A percentile compares a stretch with the other conserved stretches of the same genome.
Conservation (phyloP, 2,329 filamentous ascomycete species). For the Aspergillus arachidicola region DNA sequence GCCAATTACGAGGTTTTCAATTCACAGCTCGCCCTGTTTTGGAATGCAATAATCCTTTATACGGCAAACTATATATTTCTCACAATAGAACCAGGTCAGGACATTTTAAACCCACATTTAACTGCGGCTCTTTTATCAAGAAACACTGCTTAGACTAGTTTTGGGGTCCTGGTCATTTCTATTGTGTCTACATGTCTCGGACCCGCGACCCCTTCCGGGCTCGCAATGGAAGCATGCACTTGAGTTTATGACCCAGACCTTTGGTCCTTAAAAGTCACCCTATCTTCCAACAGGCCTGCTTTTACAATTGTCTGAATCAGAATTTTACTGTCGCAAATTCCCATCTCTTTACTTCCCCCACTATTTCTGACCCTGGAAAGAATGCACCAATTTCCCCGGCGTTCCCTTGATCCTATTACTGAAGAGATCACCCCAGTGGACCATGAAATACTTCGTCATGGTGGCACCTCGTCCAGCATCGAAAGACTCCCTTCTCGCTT, state of each 20-base stretch:
- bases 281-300: not conserved
- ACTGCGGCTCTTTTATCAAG: not conserved
- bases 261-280: not conserved
- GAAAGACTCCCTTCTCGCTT: constrained; percentile 9
- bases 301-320: not conserved
- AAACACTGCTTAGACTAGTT: not conserved
- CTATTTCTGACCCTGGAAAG: not conserved
- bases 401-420: constrained; percentile 1
- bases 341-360: not conserved
- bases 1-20: not conserved
- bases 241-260: not conserved
- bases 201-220: not conserved
- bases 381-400: not conserved
- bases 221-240: not conserved
- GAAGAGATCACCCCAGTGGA: constrained; percentile 12
- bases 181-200: not conserved
- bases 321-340: not conserved
- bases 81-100: not conserved
- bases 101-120: not conserved
- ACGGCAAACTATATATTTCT: not conserved
- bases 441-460: constrained; percentile 8
- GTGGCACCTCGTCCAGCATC: constrained; percentile 8
- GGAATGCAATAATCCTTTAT: not conserved
- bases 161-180: not conserved
- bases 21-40: not conserved